Evolutionary conservation across 2,329 filamentous ascomycete genomes (phyloP).

Genomic region (Neopestalotiopsis sp.): DNA sequence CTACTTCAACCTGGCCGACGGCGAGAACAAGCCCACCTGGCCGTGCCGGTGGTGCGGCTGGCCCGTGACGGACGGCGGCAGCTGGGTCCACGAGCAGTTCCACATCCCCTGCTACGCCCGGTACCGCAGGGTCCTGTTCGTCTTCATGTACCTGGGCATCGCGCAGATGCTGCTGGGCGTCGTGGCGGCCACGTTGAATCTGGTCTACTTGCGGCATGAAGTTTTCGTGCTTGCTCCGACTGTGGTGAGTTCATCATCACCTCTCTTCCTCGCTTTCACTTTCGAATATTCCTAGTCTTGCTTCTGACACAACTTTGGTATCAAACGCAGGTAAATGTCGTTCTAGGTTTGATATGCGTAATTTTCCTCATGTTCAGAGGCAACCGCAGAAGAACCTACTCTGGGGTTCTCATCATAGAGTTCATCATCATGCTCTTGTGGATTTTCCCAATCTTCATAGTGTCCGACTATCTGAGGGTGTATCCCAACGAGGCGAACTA

Average conservation of each 20-base stretch:
- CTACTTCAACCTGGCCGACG: constrained; percentile 44
- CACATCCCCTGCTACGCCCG: constrained; percentile 44
- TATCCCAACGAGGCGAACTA: constrained; percentile 24
- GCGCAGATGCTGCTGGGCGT: constrained; percentile 43
- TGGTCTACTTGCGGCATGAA: constrained; percentile 41
- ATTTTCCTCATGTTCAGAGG: constrained; percentile 41
- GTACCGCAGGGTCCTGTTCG: constrained; percentile 44
- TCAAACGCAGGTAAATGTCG: constrained; percentile 39
- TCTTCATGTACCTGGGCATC: constrained; percentile 45
- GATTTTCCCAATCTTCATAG: constrained; percentile 35
- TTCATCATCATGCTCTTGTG: constrained; percentile 40
- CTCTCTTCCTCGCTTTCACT: no score
- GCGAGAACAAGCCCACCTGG: constrained; percentile 35
- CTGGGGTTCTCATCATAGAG: constrained; percentile 44
- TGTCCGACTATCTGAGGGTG: constrained; percentile 24
- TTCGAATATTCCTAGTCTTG: background rate
- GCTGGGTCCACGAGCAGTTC: constrained; percentile 45
- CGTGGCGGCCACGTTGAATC: constrained; percentile 43
- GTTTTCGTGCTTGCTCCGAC: constrained; percentile 35
- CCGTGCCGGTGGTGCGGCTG: constrained; percentile 52
- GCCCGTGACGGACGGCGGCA: constrained; percentile 39
- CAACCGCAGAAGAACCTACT: constrained; percentile 44
- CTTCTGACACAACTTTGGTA: background rate
- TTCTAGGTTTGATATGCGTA: constrained; percentile 42
- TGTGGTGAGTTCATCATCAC: constrained; percentile 35